These are phyloP conservation scores for Baudoinia panamericana DNA, from an alignment of 495 filamentous ascomycete species.

Conservation along the genomic window DNA sequence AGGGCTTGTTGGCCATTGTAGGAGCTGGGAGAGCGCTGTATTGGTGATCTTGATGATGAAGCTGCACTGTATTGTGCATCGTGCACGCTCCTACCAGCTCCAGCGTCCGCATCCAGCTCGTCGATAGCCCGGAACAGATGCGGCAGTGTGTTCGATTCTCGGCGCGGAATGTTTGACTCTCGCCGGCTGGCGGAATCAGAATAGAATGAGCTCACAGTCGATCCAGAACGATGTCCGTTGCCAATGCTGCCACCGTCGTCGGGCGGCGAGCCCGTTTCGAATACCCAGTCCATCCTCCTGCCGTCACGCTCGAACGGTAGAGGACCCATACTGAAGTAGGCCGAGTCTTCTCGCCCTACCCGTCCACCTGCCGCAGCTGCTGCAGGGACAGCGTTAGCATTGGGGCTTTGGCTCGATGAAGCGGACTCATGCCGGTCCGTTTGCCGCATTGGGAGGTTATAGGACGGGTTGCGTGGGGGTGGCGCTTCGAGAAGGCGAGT, in stretches of 20 bases:
- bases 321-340: constrained; percentile 6
- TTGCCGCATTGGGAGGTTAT: neutral
- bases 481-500: constrained; percentile 3
- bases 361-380: too few relatives aligned
- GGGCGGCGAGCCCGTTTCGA: constrained; percentile 9
- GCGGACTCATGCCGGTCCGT: neutral
- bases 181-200: neutral
- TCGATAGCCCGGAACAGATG: constrained; percentile 2
- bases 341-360: constrained; percentile 9
- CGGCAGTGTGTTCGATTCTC: constrained; percentile 9
- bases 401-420: neutral
- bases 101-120: constrained; percentile 2
- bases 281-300: constrained; percentile 1
- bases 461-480: constrained; percentile 1
- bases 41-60: neutral
- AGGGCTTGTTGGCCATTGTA: neutral
- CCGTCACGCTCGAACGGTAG: constrained; percentile 5
- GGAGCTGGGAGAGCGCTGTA: neutral
- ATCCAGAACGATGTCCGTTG: neutral
- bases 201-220: neutral
- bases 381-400: neutral
- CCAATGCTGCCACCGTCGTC: constrained; percentile 4
- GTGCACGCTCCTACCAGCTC: neutral
- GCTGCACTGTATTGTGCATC: neutral
- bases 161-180: constrained; percentile 5